Base-by-base conservation (phyloP, 73 alveolate genomes). In the Loxodes magnus region DNA sequence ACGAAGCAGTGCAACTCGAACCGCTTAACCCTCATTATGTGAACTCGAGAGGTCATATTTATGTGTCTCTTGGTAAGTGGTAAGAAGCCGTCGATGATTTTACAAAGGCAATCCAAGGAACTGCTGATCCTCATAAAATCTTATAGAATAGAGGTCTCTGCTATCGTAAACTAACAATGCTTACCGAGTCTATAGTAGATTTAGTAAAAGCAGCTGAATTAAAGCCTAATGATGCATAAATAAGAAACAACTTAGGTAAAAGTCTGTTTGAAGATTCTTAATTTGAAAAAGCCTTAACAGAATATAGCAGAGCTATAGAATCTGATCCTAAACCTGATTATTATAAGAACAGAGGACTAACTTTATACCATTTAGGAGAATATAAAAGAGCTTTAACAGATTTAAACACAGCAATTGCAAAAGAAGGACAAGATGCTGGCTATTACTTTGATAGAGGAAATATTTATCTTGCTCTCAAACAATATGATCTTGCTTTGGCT, bases 31-130 rank as follows among this genome's bases (percentile, higher is more conserved):
- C 92, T 4, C 62, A 43, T 54, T 62, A 69, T 48, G 74, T 43
- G 35, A 76, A 70, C 61, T 67, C 64, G 43, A 57, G 94, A 71
- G 97, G 94, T 5, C 25, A 74, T 30, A 92, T 86, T 24, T 82
- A 81, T 60, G 61, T 75, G 4, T 62, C 77, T 52, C 48, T 81
- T 41, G 84, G 73, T 29, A 49, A 72, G 22, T 56, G 19, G 19
- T 77, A 82, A 31, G 79, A 69, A 23, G 94, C 97, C 12, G 61
- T 80, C 5, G 85, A 81, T 6, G 97, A 86, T 48, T 86, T 71
- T 37, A 51, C 60, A 26, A 36, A 55, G 20, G 92, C 96, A 33
- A 27, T 67, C 4, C 54, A 64, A 12, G 38, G 44, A 20, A 33
- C 61, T 20, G 42, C 56, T 36, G 85, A 85, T 31, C 31, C 73